phyloP scores from a whole-genome alignment of 108 stramenopile genomes.

The Mayamaea pseudoterrestris region DNA sequence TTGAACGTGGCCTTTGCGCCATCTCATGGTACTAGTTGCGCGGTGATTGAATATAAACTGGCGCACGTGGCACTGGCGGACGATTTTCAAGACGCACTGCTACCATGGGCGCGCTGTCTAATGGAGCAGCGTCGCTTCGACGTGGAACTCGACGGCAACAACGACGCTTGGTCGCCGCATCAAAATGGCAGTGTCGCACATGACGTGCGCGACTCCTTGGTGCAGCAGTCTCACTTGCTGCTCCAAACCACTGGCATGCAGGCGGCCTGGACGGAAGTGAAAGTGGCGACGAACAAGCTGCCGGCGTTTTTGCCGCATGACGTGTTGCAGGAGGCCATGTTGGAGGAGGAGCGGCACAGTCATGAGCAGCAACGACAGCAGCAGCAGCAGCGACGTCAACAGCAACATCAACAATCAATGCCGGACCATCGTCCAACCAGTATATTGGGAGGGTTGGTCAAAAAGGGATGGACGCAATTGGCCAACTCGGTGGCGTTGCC shows the following conservation, averaged over 20 bases:
- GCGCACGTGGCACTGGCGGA: neutral
- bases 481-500: constrained; percentile 53
- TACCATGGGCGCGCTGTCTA: neutral
- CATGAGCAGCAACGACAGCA: constrained; percentile 6
- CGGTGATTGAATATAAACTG: neutral
- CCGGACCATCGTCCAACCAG: constrained; percentile 34
- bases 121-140: neutral
- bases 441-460: constrained; percentile 61
- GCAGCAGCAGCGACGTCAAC: constrained; percentile 3
- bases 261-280: constrained; percentile 32
- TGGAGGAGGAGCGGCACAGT: constrained; percentile 2
- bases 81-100: neutral
- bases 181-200: constrained; percentile 14
- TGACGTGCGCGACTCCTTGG: constrained; percentile 41
- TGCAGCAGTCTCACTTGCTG: constrained; percentile 23
- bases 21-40: constrained; percentile 19
- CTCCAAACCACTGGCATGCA: constrained; percentile 22
- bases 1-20: too few relatives aligned
- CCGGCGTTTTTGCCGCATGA: constrained; percentile 1
- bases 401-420: constrained; percentile 4
- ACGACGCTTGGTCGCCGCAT: constrained; percentile 11
- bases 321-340: neutral
- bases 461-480: constrained; percentile 46
- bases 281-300: constrained; percentile 11
- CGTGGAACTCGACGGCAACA: neutral